A percentile compares a stretch with the other conserved stretches of the same genome.
phyloP scores from a whole-genome alignment of 2,329 filamentous ascomycete species.

The Emericellopsis cladophorae region DNA sequence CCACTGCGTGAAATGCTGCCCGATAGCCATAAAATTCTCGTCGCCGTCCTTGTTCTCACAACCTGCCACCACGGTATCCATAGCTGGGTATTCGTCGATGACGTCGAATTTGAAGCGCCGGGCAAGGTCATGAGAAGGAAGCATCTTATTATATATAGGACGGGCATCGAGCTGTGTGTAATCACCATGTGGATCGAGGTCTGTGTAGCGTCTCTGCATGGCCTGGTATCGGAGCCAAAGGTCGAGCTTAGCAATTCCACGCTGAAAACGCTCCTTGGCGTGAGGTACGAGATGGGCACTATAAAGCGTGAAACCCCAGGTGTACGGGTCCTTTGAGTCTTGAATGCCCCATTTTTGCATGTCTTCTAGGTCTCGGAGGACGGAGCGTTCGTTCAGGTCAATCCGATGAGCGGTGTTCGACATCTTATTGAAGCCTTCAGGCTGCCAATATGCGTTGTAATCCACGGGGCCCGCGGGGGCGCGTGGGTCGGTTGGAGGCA shows the following conservation, averaged over 20 bases:
- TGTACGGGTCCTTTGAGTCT: not conserved
- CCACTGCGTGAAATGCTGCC: not conserved
- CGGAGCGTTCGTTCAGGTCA: not conserved
- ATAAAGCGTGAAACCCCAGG: not conserved
- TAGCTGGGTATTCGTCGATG: slow-evolving; percentile 9
- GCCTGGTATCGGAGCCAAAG: not conserved
- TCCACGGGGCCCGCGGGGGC: too few species aligned
- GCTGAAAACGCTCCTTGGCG: not conserved
- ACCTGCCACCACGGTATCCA: slow-evolving; percentile 5
- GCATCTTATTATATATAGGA: not conserved
- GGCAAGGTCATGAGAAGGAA: slow-evolving; percentile 3
- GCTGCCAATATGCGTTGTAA: too few species aligned
- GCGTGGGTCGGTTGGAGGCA: too few species aligned
- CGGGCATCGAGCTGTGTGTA: not conserved
- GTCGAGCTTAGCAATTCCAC: not conserved
- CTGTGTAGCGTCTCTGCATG: not conserved
- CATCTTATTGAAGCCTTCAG: too few species aligned
- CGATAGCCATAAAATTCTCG: not conserved
- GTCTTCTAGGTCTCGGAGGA: not conserved
- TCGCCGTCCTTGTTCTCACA: slow-evolving; percentile 2
- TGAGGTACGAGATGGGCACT: not conserved
- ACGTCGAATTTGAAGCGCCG: slow-evolving; percentile 5
- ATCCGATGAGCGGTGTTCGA: not conserved
- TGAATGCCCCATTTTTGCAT: not conserved
- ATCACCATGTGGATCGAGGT: not conserved